phyloP scores from a whole-genome alignment of 257 asterid species.

The Solanum tacnaense region DNA sequence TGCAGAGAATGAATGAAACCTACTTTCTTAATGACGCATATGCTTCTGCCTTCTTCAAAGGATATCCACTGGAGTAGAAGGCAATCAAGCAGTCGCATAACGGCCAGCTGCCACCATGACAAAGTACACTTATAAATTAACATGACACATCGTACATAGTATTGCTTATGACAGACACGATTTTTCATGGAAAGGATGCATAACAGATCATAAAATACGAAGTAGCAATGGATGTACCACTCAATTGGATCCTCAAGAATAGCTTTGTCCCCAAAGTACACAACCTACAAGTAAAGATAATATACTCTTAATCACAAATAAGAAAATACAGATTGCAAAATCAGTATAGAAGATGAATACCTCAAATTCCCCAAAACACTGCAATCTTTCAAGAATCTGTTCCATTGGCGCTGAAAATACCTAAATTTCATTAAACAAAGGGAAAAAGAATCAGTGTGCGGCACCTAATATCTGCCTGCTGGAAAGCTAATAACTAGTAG shows the following conservation, averaged over 20 bases:
- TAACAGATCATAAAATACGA: not conserved
- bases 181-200: not conserved
- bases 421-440: slow-evolving; percentile 14
- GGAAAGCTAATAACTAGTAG: not conserved
- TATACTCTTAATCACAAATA: not conserved
- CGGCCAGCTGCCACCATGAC: slow-evolving; percentile 64
- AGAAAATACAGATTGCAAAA: not conserved
- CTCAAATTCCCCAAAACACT: slow-evolving; percentile 89
- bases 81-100: slow-evolving; percentile 93
- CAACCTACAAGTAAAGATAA: slow-evolving; percentile 33
- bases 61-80: slow-evolving; percentile 77
- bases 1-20: not conserved
- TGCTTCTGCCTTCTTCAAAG: slow-evolving; percentile 81
- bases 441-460: not conserved
- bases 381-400: slow-evolving; percentile 80
- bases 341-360: slow-evolving; percentile 13
- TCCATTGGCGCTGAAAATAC: slow-evolving; percentile 77
- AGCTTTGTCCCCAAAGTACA: slow-evolving; percentile 83
- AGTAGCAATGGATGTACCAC: slow-evolving; percentile 30
- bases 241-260: slow-evolving; percentile 86
- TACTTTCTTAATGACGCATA: slow-evolving; percentile 88
- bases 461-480: not conserved
- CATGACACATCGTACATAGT: not conserved
- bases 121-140: not conserved
- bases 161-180: not conserved